Percentiles rank a stretch among this genome's conserved stretches.
Evolutionary conservation across 441 rosid species (phyloP).

Genomic region (Populus hybrid): DNA sequence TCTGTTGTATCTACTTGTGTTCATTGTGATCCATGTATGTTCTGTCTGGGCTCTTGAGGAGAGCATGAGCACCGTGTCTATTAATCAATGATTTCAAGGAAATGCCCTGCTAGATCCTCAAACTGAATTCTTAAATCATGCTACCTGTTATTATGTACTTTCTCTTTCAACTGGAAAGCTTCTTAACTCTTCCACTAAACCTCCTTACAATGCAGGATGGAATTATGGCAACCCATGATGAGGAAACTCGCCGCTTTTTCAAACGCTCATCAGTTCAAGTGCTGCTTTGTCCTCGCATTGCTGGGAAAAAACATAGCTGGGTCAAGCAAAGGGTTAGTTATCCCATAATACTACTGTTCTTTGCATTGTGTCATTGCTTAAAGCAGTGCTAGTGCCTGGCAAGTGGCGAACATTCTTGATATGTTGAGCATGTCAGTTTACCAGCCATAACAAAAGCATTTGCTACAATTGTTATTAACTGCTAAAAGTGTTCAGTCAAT

Average conservation of each 20-base stretch:
- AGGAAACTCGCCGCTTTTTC: too few species aligned
- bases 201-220: conserved; percentile 65
- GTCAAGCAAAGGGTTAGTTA: conserved; percentile 73
- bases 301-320: conserved; percentile 91
- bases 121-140: neutral
- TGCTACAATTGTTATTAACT: neutral
- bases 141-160: neutral
- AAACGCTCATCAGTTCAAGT: conserved; percentile 91
- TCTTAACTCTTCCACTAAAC: neutral
- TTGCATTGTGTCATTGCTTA: neutral
- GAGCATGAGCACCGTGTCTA: neutral
- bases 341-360: neutral
- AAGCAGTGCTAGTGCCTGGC: neutral
- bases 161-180: neutral
- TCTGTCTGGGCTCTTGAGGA: neutral
- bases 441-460: neutral
- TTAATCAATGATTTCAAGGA: neutral
- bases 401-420: neutral
- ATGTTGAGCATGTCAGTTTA: neutral
- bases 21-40: conserved; percentile 3
- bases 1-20: neutral
- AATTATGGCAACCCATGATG: conserved; percentile 88
- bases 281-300: conserved; percentile 84
- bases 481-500: neutral
- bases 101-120: neutral